Percentiles rank a stretch among this genome's conserved stretches.
Conservation (phyloP, 2,329 filamentous ascomycete genomes). For the Alternaria brassicae region DNA sequence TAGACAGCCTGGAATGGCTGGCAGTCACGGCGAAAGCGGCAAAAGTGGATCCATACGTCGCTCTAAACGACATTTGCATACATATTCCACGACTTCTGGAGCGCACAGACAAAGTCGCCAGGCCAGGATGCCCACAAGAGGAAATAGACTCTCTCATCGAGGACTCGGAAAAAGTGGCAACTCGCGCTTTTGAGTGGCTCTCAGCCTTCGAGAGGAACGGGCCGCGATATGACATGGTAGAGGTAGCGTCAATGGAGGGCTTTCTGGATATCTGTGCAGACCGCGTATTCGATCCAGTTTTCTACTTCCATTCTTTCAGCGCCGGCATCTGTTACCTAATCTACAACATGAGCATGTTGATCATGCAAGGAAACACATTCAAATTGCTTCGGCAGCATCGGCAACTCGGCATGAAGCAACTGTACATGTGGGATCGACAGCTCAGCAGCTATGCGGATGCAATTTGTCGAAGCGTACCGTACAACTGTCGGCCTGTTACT, state of each 20-base stretch:
- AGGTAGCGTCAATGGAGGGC: constrained; percentile 31
- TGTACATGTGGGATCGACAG: constrained; percentile 44
- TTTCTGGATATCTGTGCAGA: constrained; percentile 40
- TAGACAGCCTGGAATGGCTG: constrained; percentile 46
- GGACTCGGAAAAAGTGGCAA: constrained; percentile 36
- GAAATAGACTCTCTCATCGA: constrained; percentile 36
- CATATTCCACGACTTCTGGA: constrained; percentile 46
- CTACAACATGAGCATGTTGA: constrained; percentile 49
- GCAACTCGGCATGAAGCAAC: constrained; percentile 37
- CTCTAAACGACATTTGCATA: constrained; percentile 44
- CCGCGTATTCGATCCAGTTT: constrained; percentile 38
- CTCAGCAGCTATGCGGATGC: constrained; percentile 40
- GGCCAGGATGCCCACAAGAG: constrained; percentile 5
- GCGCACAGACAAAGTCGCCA: constrained; percentile 35
- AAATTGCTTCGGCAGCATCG: constrained; percentile 33
- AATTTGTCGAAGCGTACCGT: constrained; percentile 45
- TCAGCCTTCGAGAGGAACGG: constrained; percentile 40
- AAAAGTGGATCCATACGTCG: constrained; percentile 44
- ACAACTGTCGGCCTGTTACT: constrained; percentile 34
- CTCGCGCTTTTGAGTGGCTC: constrained; percentile 40
- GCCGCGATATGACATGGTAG: constrained; percentile 38
- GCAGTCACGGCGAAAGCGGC: constrained; percentile 39
- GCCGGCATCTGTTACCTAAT: constrained; percentile 45
- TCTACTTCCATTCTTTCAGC: constrained; percentile 43
- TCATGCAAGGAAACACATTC: constrained; percentile 47